These are phyloP conservation scores for Phytophthora cryptogea DNA, from an alignment of 352 stramenopile genomes.

Conservation along the genomic window DNA sequence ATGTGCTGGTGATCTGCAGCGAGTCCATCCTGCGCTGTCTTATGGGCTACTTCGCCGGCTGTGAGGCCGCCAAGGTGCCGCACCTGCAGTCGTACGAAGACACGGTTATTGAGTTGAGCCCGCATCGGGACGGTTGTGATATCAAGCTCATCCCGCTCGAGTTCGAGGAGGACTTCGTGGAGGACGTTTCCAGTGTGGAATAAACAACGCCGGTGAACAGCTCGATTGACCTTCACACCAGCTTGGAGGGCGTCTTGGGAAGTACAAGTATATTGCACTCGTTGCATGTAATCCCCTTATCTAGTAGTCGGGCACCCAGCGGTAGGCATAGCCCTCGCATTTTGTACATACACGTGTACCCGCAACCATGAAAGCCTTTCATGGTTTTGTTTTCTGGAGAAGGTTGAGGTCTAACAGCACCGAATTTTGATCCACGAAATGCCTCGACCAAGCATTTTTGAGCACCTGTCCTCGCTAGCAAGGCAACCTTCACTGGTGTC, in stretches of 20 bases:
- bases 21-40: slow-evolving; percentile 80
- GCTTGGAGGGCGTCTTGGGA: slow-evolving; percentile 9
- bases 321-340: slow-evolving; percentile 19
- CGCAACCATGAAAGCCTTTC: slow-evolving; percentile 10
- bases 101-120: slow-evolving; percentile 79
- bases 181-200: slow-evolving; percentile 24
- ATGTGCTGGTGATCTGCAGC: slow-evolving; percentile 86
- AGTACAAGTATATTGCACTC: slow-evolving; percentile 23
- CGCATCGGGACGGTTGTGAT: slow-evolving; percentile 84
- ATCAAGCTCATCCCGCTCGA: slow-evolving; percentile 84
- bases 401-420: not conserved
- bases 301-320: slow-evolving; percentile 25
- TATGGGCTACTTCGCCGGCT: slow-evolving; percentile 83
- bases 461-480: too few relatives aligned
- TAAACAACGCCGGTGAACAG: slow-evolving; percentile 9
- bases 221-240: slow-evolving; percentile 4
- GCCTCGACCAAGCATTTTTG: too few relatives aligned
- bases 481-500: too few relatives aligned
- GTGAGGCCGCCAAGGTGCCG: slow-evolving; percentile 70
- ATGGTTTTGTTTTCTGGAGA: not conserved
- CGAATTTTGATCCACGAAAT: too few relatives aligned
- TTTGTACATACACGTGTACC: slow-evolving; percentile 28
- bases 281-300: slow-evolving; percentile 22
- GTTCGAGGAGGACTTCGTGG: slow-evolving; percentile 39
- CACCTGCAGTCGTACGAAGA: slow-evolving; percentile 70